A percentile compares a stretch with the other conserved stretches of the same genome.
These are phyloP conservation scores for Penicillium coprophilum DNA, from an alignment of 495 filamentous ascomycete species.

Conservation along the genomic window DNA sequence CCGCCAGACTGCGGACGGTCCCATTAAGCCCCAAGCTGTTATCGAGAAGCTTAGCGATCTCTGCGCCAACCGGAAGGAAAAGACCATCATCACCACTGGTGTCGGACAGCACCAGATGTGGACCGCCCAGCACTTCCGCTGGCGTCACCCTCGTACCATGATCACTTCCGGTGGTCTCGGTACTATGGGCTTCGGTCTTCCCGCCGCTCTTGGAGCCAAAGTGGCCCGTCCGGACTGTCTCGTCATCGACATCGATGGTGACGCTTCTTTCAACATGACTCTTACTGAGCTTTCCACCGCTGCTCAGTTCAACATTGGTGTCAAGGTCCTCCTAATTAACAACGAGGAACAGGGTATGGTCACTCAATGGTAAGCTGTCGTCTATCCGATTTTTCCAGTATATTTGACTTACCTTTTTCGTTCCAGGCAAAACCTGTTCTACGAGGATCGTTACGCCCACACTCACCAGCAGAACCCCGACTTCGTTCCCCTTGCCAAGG, in stretches of 20 bases:
- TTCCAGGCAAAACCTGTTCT: conserved; percentile 78
- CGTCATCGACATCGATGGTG: conserved; percentile 93
- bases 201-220: conserved; percentile 90
- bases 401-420: background rate
- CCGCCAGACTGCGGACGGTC: conserved; percentile 61
- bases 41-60: conserved; percentile 81
- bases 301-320: conserved; percentile 86
- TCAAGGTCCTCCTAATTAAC: conserved; percentile 90
- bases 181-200: conserved; percentile 94
- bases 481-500: conserved; percentile 79
- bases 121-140: conserved; percentile 91
- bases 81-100: conserved; percentile 85
- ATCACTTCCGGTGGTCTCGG: conserved; percentile 91
- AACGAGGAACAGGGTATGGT: conserved; percentile 97
- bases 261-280: conserved; percentile 96
- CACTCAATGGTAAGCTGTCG: conserved; percentile 64
- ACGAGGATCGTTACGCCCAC: conserved; percentile 87
- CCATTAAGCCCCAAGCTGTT: conserved; percentile 88
- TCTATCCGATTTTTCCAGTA: background rate
- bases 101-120: conserved; percentile 99
- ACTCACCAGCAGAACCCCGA: conserved; percentile 90
- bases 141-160: conserved; percentile 85
- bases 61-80: conserved; percentile 69
- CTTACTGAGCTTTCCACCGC: conserved; percentile 87
- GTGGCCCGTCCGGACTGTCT: conserved; percentile 83